Evolutionary conservation across 2,329 filamentous ascomycete species (phyloP), one percentile per base, ranked within the genome.

Genomic region (Periconia sp.): DNA sequence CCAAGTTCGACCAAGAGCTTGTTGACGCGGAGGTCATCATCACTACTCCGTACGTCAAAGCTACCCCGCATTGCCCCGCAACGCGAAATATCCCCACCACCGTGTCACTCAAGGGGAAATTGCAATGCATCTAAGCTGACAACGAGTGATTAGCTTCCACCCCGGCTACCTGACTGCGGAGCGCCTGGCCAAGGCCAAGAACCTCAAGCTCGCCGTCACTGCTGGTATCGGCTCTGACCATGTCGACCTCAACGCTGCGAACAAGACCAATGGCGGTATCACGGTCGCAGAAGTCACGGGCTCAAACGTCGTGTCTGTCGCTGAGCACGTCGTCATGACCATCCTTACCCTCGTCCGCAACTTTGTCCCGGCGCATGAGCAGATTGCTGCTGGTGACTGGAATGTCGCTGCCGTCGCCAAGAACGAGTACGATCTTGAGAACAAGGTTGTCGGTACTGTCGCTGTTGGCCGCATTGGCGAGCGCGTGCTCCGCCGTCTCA

Each of bases 291-390:
- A 99, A 76, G 94, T 99, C 56, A 99, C 94, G 8, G 94, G 94
- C 69, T 95, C 88, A 78, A 99, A 99, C 73, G 94, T 99, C 64
- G 92, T 96, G 64, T 97, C 94, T 37, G 94, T 99, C 54, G 94
- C 94, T 48, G 94, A 99, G 84, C 94, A 99, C 78, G 94, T 99
- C 63, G 77, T 99, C 78, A 97, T 99, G 94, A 99, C 94, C 73
- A 97, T 97, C 75, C 88, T 99, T 38, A 75, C 86, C 56, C 87
- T 99, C 40, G 87, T 97, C 73, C 92, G 94, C 79, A 99, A 99
- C 87, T 99, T 96, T 69, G 91, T 96, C 40, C 94, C 94, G 57
- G 92, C 94, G 40, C 94, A 97, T 79, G 92, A 97, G 81, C 86
- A 90, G 82, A 88, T 99, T 68, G 81, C 85, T 73, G 76, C 78